Evolutionary conservation across 1,284 basidiomycete species (phyloP).

Genomic region (Trametes pubescens): DNA sequence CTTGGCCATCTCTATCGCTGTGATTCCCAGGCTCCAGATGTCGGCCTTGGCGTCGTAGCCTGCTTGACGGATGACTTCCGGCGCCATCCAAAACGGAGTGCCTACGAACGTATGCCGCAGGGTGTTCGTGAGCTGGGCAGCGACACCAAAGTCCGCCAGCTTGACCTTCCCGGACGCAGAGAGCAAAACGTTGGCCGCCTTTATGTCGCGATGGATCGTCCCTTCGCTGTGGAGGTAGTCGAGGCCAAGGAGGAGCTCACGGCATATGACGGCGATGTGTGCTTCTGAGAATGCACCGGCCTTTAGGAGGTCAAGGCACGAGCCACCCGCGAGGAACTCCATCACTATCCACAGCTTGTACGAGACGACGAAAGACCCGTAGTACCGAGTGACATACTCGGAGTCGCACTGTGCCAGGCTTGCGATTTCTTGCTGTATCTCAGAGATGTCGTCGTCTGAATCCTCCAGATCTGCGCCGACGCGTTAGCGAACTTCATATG

Average conservation of each 20-base stretch:
- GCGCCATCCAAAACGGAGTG: constrained; percentile 98
- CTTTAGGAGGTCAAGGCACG: constrained; percentile 95
- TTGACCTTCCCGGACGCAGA: constrained; percentile 94
- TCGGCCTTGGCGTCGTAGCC: constrained; percentile 97
- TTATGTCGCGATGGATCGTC: constrained; percentile 98
- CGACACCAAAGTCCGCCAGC: constrained; percentile 96
- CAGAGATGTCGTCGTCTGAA: constrained; percentile 94
- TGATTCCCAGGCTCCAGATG: constrained; percentile 97
- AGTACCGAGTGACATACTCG: constrained; percentile 95
- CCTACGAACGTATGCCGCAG: constrained; percentile 94
- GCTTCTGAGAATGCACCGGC: constrained; percentile 90
- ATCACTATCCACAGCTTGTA: constrained; percentile 99
- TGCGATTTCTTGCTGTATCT: constrained; percentile 98
- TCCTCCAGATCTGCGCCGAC: constrained; percentile 75
- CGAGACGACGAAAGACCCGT: constrained; percentile 95
- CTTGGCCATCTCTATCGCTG: constrained; percentile 95
- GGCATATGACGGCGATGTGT: constrained; percentile 94
- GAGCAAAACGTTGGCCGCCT: constrained; percentile 95
- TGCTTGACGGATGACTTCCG: constrained; percentile 96
- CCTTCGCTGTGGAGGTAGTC: constrained; percentile 95
- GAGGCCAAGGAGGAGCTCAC: constrained; percentile 93
- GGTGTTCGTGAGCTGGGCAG: constrained; percentile 90
- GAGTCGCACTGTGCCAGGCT: constrained; percentile 96
- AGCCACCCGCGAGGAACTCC: constrained; percentile 99
- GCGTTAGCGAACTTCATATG: constrained; percentile 19